phyloP scores from a whole-genome alignment of 2,329 filamentous ascomycete species.

The Talaromyces islandicus region DNA sequence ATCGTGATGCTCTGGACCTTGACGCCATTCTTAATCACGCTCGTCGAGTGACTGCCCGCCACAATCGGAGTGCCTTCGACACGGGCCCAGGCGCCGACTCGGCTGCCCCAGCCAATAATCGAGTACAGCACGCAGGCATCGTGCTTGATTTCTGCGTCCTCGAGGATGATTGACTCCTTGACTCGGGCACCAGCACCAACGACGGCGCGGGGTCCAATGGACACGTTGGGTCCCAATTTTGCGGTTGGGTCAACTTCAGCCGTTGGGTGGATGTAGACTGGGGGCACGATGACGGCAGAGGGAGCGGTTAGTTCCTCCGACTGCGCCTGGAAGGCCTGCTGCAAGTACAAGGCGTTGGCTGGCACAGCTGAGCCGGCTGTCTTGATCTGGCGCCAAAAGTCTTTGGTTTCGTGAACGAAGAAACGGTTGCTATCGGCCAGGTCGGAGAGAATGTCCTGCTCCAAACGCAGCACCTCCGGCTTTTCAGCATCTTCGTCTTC shows the following conservation, averaged over 20 bases:
- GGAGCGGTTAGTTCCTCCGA: constrained; percentile 76
- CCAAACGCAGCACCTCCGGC: constrained; percentile 84
- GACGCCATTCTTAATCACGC: constrained; percentile 93
- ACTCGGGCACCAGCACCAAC: constrained; percentile 84
- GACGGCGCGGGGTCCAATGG: constrained; percentile 79
- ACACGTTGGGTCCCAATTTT: constrained; percentile 95
- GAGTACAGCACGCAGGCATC: constrained; percentile 93
- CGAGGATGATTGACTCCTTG: constrained; percentile 93
- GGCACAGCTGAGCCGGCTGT: constrained; percentile 95
- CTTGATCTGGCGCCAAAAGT: constrained; percentile 99
- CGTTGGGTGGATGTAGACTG: constrained; percentile 91
- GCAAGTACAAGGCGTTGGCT: constrained; percentile 92
- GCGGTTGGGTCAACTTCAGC: constrained; percentile 88
- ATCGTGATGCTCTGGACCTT: constrained; percentile 99
- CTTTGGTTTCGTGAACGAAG: constrained; percentile 96
- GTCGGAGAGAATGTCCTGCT: constrained; percentile 94
- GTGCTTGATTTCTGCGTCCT: constrained; percentile 93
- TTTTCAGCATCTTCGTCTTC: constrained; percentile 68
- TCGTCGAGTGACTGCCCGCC: constrained; percentile 81
- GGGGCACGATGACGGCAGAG: constrained; percentile 80
- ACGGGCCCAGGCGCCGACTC: constrained; percentile 94
- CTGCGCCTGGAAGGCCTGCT: constrained; percentile 80
- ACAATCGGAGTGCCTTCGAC: constrained; percentile 93
- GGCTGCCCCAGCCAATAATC: constrained; percentile 95
- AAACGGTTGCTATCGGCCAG: constrained; percentile 96